These are phyloP conservation scores for Bolboschoenoplectus hybrid DNA, from an alignment of 202 grass and related monocot species.

Conservation along the genomic window DNA sequence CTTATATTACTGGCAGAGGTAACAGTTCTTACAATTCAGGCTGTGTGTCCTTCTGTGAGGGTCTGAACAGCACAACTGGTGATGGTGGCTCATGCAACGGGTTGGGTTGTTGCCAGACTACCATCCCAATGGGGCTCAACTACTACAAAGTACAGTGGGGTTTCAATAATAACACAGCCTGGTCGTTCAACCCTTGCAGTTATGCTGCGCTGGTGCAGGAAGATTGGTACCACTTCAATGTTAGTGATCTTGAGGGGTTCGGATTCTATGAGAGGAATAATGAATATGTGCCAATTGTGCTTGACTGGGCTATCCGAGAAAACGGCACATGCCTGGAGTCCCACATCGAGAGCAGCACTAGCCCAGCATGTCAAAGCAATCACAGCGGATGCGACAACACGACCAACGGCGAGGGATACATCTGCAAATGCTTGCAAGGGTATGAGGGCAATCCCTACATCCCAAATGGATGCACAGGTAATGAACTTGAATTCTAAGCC, in stretches of 20 bases:
- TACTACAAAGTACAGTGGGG: neutral
- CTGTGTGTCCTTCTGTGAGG: slow-evolving; percentile 42
- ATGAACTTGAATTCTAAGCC: neutral
- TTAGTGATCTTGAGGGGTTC: neutral
- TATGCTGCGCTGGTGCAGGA: slow-evolving; percentile 45
- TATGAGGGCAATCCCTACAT: slow-evolving; percentile 76
- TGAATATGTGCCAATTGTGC: slow-evolving; percentile 38
- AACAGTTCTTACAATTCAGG: neutral
- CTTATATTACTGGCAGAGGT: neutral
- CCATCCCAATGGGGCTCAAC: slow-evolving; percentile 42
- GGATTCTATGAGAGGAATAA: neutral
- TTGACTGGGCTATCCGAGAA: slow-evolving; percentile 62
- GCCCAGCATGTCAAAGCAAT: slow-evolving; percentile 42
- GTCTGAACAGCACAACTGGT: slow-evolving; percentile 10
- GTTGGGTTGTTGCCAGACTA: slow-evolving; percentile 63
- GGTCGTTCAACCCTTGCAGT: slow-evolving; percentile 24
- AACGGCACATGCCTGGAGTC: slow-evolving; percentile 28
- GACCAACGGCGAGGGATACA: slow-evolving; percentile 52
- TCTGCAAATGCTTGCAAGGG: slow-evolving; percentile 56
- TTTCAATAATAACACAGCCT: neutral
- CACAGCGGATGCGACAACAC: slow-evolving; percentile 53
- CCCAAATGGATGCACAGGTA: slow-evolving; percentile 52
- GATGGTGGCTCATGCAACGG: slow-evolving; percentile 42
- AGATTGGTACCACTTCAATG: slow-evolving; percentile 51
- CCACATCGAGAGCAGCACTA: slow-evolving; percentile 18